Base-by-base conservation (phyloP, 345 rosid genomes). In the Brassica carinata region DNA sequence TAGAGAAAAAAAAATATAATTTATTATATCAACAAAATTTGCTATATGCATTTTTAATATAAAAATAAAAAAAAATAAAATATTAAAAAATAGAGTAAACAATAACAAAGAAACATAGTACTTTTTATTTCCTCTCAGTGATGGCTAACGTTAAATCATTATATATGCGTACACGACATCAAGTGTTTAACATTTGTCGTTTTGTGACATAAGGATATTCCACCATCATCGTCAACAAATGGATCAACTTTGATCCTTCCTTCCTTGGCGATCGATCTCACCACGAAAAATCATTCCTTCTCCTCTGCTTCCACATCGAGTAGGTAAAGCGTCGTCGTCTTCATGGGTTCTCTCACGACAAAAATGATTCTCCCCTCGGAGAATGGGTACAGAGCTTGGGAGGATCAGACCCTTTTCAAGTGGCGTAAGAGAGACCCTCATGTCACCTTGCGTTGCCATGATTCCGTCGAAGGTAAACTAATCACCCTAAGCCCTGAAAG, bases 401-500 rank as follows among this genome's bases (percentile, higher is more conserved):
- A 96, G 79, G 98, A 96, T 84, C 94, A 79, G 61, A 80, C 90
- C 62, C 87, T 93, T 78, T 80, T 93, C 82, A 93, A 92, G 76
- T 92, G 97, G 97, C 90, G 87, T 62, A 96, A 90, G 85, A 83
- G 95, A 82, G 99, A 96, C 53, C 73, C 94, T 86, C 99, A 96
- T 73, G 99, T 96, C 77, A 86, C 90, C 67, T 82, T 92, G 71
- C 97, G 78, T 71, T 93, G 93, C 85, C 99, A 96, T 80, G 99
- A 93, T 19, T 96, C 98, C 71, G 51, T 92, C 40, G 88, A 92
- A 86, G 97, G 98, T 93, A 40, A 9, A 36, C 51, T 26, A 13
- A 31, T 17, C 15, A 18, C 30, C 31, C 6, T 31, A 19, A 69
- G 27, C 29, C 40, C 76, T 33, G 0, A 26, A 53, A 53, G 58